Conservation (phyloP, 306 rosid genomes). For the Medicago arabica region DNA sequence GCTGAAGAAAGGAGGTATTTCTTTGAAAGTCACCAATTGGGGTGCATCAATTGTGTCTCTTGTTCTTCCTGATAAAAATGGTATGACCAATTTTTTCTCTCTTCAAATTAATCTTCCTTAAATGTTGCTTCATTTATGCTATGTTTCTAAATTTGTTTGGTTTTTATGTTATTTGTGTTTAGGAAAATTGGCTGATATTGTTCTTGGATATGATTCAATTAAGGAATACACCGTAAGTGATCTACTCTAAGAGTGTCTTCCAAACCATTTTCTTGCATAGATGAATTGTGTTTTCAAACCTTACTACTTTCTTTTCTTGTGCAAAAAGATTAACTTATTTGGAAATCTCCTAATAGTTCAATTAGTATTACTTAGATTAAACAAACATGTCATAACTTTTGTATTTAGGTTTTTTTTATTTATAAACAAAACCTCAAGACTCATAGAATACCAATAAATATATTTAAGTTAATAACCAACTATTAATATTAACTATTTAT, state of each 20-base stretch:
- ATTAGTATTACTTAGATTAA: constrained; percentile 15
- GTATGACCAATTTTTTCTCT: constrained; percentile 9
- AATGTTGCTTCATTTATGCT: not conserved
- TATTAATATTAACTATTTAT: too few species aligned
- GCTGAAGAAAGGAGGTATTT: constrained; percentile 50
- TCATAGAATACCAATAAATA: too few species aligned
- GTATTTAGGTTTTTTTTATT: not conserved
- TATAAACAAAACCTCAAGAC: too few species aligned
- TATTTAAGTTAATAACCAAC: too few species aligned
- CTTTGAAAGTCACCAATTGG: constrained; percentile 56
- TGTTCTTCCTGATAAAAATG: constrained; percentile 50
- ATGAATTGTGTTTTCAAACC: constrained; percentile 4
- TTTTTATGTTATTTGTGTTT: constrained; percentile 30
- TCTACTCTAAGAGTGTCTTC: not conserved
- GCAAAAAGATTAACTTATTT: not conserved
- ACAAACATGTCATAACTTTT: constrained; percentile 35
- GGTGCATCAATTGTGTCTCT: constrained; percentile 55
- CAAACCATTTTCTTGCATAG: not conserved
- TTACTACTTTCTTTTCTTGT: not conserved
- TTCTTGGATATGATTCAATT: constrained; percentile 79
- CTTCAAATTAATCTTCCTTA: not conserved
- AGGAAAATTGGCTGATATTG: constrained; percentile 79
- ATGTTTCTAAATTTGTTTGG: not conserved
- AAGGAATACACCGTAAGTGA: constrained; percentile 56
- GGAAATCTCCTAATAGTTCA: not conserved